Percentiles rank a stretch among this genome's conserved stretches.
Evolutionary conservation across 768 basidiomycete genomes (phyloP).

Genomic region (Leucosporidium scottii): DNA sequence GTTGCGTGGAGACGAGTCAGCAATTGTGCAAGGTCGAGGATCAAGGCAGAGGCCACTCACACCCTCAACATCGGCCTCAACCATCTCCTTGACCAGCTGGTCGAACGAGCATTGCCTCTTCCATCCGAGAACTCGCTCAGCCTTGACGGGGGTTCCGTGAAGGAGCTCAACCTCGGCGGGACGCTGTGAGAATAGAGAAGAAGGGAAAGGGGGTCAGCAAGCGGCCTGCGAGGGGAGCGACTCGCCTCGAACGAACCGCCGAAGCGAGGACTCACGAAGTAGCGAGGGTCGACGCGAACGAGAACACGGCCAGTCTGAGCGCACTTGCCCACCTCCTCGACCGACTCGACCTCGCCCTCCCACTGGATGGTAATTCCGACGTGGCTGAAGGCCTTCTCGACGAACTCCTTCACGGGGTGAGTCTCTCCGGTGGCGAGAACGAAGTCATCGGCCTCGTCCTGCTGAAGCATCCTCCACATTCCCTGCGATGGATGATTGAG

Average conservation of each 20-base stretch:
- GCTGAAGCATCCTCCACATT: slow-evolving; percentile 93
- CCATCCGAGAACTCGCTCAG: slow-evolving; percentile 78
- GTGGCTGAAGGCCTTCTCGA: slow-evolving; percentile 74
- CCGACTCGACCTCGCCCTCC: slow-evolving; percentile 55
- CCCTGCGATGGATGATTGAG: neutral
- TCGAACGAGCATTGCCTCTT: slow-evolving; percentile 78
- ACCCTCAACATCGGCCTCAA: slow-evolving; percentile 65
- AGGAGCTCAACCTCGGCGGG: slow-evolving; percentile 55
- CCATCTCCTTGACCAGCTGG: slow-evolving; percentile 84
- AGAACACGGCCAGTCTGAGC: slow-evolving; percentile 60
- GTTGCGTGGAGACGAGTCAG: neutral
- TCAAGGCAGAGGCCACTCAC: slow-evolving; percentile 16
- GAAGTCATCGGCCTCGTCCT: slow-evolving; percentile 72
- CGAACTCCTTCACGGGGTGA: slow-evolving; percentile 86
- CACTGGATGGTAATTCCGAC: slow-evolving; percentile 65
- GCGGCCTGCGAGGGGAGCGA: no score
- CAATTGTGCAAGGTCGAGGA: neutral
- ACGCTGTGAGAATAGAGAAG: slow-evolving; percentile 11
- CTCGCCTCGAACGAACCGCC: no score
- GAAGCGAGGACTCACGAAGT: slow-evolving; percentile 63
- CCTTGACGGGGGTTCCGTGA: slow-evolving; percentile 81
- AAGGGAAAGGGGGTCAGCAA: no score
- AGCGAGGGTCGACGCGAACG: slow-evolving; percentile 76
- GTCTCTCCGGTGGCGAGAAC: slow-evolving; percentile 95
- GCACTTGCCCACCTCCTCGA: slow-evolving; percentile 69